These are phyloP conservation scores for Boletellus emodensis DNA, from an alignment of 768 basidiomycete species.

Conservation along the genomic window DNA sequence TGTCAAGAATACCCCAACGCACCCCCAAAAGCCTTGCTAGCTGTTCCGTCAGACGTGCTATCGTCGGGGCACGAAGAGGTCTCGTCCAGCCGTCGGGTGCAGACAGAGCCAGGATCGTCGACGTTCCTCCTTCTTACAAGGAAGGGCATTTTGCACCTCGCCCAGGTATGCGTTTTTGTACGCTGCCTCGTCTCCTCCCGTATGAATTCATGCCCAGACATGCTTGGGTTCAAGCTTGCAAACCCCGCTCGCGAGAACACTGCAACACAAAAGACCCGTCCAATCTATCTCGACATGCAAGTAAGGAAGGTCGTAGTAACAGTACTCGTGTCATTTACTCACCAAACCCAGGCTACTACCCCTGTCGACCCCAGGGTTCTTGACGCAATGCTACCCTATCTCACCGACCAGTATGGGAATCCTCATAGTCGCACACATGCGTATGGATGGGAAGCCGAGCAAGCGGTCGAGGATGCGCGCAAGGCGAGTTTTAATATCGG, in stretches of 20 bases:
- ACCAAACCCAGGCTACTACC: constrained; percentile 74
- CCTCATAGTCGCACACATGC: constrained; percentile 98
- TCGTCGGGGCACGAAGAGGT: constrained; percentile 40
- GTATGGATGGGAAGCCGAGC: constrained; percentile 98
- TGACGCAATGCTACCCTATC: constrained; percentile 93
- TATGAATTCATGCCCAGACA: constrained; percentile 49
- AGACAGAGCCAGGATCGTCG: constrained; percentile 79
- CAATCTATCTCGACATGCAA: constrained; percentile 99
- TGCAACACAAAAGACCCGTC: constrained; percentile 60
- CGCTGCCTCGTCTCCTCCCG: neutral
- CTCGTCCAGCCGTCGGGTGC: constrained; percentile 82
- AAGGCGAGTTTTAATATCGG: constrained; percentile 46
- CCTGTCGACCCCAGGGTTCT: constrained; percentile 96
- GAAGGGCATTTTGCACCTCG: constrained; percentile 67
- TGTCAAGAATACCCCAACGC: constrained; percentile 51
- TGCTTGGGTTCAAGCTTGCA: constrained; percentile 85
- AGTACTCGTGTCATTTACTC: constrained; percentile 1
- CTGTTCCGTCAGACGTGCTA: constrained; percentile 20
- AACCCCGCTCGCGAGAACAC: constrained; percentile 56
- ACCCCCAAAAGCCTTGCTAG: constrained; percentile 26
- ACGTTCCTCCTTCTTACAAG: constrained; percentile 70
- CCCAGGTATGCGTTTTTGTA: constrained; percentile 45
- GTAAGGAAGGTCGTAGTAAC: constrained; percentile 36
- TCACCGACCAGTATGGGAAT: constrained; percentile 96
- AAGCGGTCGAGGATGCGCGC: constrained; percentile 88